A percentile compares a stretch with the other conserved stretches of the same genome.
phyloP scores from a whole-genome alignment of 768 basidiomycete genomes.

The Exidia glandulosa region DNA sequence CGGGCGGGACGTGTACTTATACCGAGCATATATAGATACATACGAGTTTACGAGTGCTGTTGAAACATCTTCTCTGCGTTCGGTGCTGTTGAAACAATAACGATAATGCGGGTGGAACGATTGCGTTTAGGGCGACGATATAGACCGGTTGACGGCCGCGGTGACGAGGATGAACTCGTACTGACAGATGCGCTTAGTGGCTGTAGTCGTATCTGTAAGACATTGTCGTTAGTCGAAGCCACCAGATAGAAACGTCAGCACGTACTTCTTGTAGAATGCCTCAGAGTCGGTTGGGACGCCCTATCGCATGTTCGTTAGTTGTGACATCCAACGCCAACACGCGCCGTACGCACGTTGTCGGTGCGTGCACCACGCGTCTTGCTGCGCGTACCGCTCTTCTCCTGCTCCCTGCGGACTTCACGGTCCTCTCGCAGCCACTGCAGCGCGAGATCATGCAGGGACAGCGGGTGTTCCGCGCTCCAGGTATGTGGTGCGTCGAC shows the following conservation, averaged over 20 bases:
- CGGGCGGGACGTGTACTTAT: too few species aligned
- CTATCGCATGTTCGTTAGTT: constrained; percentile 22
- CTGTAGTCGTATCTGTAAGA: constrained; percentile 39
- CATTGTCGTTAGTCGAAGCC: constrained; percentile 2
- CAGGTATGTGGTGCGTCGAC: constrained; percentile 37
- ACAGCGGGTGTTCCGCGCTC: constrained; percentile 19
- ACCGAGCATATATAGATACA: not conserved
- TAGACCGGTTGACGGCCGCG: not conserved
- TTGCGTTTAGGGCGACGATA: not conserved
- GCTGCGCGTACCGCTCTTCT: constrained; percentile 36
- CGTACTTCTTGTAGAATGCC: constrained; percentile 75
- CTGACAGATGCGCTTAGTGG: constrained; percentile 15
- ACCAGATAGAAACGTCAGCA: not conserved
- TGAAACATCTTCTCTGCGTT: not conserved
- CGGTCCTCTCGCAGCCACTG: constrained; percentile 84
- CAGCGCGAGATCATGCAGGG: constrained; percentile 64
- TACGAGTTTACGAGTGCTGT: not conserved
- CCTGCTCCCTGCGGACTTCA: constrained; percentile 46
- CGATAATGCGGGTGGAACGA: not conserved
- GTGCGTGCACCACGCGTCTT: constrained; percentile 51
- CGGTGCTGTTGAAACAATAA: not conserved
- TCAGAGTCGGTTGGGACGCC: constrained; percentile 64
- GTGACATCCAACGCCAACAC: not conserved
- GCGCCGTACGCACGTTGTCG: constrained; percentile 33
- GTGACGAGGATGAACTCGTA: not conserved